phyloP scores from a whole-genome alignment of 1,284 basidiomycete species.

The Puccinia polysora region DNA sequence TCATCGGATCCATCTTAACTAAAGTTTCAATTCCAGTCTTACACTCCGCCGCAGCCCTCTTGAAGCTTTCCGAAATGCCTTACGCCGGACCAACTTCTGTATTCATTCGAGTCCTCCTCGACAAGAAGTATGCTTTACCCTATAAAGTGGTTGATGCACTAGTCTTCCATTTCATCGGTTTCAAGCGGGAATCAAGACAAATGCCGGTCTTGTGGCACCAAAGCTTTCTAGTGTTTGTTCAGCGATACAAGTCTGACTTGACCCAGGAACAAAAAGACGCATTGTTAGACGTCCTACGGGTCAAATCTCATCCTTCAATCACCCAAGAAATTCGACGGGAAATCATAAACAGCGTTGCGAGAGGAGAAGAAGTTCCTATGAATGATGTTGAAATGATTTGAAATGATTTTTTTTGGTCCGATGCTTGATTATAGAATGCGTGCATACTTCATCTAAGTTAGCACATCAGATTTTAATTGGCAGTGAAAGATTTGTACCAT shows the following conservation, averaged over 20 bases:
- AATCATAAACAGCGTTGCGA: constrained; percentile 57
- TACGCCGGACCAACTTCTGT: constrained; percentile 92
- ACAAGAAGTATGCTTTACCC: constrained; percentile 96
- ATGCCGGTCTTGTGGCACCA: constrained; percentile 98
- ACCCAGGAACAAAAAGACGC: constrained; percentile 98
- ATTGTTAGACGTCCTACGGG: constrained; percentile 84
- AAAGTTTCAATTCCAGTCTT: constrained; percentile 91
- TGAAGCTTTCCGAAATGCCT: constrained; percentile 92
- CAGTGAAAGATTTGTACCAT: too few species aligned
- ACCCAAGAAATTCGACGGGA: constrained; percentile 85
- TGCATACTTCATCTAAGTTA: too few species aligned
- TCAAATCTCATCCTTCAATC: constrained; percentile 81
- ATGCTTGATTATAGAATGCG: too few species aligned
- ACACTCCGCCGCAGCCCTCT: constrained; percentile 89
- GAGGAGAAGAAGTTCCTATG: constrained; percentile 53
- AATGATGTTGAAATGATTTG: constrained; percentile 46
- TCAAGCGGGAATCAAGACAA: constrained; percentile 62
- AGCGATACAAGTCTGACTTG: constrained; percentile 91
- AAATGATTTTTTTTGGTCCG: neutral
- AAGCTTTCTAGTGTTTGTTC: constrained; percentile 86
- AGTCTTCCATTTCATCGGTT: constrained; percentile 94
- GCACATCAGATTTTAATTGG: too few species aligned
- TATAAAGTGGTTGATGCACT: constrained; percentile 97
- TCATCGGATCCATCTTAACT: constrained; percentile 83
- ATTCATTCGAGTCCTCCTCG: constrained; percentile 92